phyloP scores from a whole-genome alignment of 179 eudicot genomes.

The Silene vulgaris region DNA sequence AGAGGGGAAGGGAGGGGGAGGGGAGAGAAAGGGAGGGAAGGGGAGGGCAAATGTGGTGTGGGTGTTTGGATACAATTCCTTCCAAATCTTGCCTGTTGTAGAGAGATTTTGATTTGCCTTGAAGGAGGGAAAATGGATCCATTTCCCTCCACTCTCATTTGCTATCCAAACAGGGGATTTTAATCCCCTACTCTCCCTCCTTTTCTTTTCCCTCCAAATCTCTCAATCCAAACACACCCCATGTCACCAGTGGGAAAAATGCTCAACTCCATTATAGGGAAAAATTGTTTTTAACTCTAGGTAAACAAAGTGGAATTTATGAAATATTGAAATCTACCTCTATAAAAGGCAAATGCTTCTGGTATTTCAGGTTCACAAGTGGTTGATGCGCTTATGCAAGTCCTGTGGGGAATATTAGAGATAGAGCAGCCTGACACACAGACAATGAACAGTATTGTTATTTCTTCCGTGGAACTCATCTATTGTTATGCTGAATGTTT shows the following conservation, averaged over 20 bases:
- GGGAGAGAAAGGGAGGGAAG: no score
- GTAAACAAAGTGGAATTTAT: neutral
- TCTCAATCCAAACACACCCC: neutral
- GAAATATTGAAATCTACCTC: neutral
- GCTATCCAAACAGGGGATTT: no score
- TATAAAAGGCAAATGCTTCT: neutral
- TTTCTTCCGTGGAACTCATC: conserved; percentile 90
- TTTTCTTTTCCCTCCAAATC: no score
- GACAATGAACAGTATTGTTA: conserved; percentile 89
- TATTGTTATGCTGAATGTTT: conserved; percentile 98
- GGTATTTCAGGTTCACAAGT: conserved; percentile 71
- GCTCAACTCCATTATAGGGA: neutral
- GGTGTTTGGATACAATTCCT: no score
- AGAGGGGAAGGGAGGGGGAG: no score
- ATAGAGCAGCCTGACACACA: conserved; percentile 94
- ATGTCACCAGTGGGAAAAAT: neutral
- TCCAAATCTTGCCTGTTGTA: no score
- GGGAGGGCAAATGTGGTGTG: no score
- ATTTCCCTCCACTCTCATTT: no score
- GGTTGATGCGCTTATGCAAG: conserved; percentile 96
- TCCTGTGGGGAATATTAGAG: conserved; percentile 95
- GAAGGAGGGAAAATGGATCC: no score
- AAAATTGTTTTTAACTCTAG: neutral
- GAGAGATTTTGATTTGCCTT: no score
- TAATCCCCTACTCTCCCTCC: no score